Percentiles rank a stretch among this genome's conserved stretches.
Evolutionary conservation across 2,329 filamentous ascomycete species (phyloP).

Genomic region (Basipetospora chlamydospora): DNA sequence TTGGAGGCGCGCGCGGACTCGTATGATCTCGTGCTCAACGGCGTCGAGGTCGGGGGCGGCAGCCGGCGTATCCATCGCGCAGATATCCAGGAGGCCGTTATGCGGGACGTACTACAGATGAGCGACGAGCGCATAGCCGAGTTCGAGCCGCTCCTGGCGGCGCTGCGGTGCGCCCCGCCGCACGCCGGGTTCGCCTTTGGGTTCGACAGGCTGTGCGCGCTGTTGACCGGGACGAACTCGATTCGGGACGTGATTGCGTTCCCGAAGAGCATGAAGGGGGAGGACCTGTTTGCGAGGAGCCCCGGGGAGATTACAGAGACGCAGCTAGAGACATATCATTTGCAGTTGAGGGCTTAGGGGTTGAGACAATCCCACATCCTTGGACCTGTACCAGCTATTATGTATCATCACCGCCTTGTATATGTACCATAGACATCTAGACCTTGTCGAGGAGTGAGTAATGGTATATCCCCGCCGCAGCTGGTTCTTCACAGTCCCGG

Average conservation of each 20-base stretch:
- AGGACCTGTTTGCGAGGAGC: constrained; percentile 70
- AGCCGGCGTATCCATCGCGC: constrained; percentile 84
- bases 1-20: constrained; percentile 66
- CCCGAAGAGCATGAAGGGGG: constrained; percentile 81
- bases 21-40: constrained; percentile 93
- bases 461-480: too few species aligned
- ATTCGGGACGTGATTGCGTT: constrained; percentile 94
- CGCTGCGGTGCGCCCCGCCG: constrained; percentile 70
- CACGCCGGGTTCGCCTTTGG: constrained; percentile 89
- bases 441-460: too few species aligned
- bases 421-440: too few species aligned
- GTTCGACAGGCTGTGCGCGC: constrained; percentile 72
- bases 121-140: constrained; percentile 54
- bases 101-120: constrained; percentile 75
- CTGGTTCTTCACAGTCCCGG: too few species aligned
- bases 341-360: constrained; percentile 15
- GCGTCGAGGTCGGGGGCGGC: constrained; percentile 84
- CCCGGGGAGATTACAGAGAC: constrained; percentile 54
- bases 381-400: background rate
- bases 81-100: constrained; percentile 67
- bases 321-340: constrained; percentile 32
- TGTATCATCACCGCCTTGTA: constrained; percentile 1
- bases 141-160: constrained; percentile 74
- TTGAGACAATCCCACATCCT: too few species aligned
- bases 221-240: constrained; percentile 62